Percentiles rank a stretch among this genome's conserved stretches.
phyloP scores from a whole-genome alignment of 208 protist genomes.

The Leishmania amazonensis region DNA sequence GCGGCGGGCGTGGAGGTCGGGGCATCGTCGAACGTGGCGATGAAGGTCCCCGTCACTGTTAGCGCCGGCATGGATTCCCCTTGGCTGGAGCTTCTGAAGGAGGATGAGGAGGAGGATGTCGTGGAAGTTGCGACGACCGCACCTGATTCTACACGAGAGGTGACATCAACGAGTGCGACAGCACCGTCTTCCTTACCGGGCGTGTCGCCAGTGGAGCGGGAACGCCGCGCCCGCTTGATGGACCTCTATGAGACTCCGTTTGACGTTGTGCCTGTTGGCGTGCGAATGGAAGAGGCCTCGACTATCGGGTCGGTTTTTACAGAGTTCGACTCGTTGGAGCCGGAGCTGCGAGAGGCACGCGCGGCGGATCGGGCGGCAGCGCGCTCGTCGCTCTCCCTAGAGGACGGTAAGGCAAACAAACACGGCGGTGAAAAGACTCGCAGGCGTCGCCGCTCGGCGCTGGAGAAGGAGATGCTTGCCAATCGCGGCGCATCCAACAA shows the following conservation, averaged over 20 bases:
- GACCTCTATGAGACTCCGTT: slow-evolving; percentile 72
- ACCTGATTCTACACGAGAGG: neutral
- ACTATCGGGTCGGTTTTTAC: slow-evolving; percentile 57
- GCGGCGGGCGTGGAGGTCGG: neutral
- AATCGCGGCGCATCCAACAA: slow-evolving; percentile 75
- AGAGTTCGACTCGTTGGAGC: slow-evolving; percentile 73
- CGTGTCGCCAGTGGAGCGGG: slow-evolving; percentile 2
- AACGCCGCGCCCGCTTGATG: slow-evolving; percentile 43
- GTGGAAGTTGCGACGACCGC: neutral
- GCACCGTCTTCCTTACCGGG: neutral
- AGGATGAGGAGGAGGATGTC: slow-evolving; percentile 25
- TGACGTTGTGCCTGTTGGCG: slow-evolving; percentile 70
- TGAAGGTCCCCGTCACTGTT: neutral
- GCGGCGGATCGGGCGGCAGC: slow-evolving; percentile 23
- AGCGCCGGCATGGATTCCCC: slow-evolving; percentile 17
- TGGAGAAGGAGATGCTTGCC: slow-evolving; percentile 58
- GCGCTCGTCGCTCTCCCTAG: slow-evolving; percentile 18
- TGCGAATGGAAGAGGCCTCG: slow-evolving; percentile 66
- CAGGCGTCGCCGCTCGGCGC: slow-evolving; percentile 35
- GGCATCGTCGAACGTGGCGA: neutral
- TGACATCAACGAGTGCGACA: neutral
- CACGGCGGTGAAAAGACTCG: neutral
- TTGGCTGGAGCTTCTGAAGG: slow-evolving; percentile 52
- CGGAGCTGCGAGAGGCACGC: slow-evolving; percentile 37
- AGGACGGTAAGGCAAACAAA: neutral